phyloP scores from a whole-genome alignment of 2,329 filamentous ascomycete genomes.

The Aspergillus pseudotamarii region DNA sequence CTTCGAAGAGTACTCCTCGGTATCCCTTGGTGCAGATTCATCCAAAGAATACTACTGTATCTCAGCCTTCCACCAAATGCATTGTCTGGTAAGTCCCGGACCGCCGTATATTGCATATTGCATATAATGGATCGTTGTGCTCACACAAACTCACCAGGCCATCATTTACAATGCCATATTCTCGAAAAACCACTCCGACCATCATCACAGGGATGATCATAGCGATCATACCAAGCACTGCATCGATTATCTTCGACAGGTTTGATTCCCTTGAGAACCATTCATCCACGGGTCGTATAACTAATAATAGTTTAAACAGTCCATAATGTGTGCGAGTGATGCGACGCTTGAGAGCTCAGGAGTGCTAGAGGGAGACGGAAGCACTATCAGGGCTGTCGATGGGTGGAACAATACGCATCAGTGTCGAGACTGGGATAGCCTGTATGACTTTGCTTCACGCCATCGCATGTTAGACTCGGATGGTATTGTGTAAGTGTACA shows the following conservation, averaged over 20 bases:
- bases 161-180: not conserved
- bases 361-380: not conserved
- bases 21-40: not conserved
- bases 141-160: not conserved
- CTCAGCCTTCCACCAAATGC: not conserved
- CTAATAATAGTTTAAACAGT: not conserved
- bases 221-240: not conserved
- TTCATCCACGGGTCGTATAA: not conserved
- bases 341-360: not conserved
- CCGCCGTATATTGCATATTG: not conserved
- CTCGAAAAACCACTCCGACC: not conserved
- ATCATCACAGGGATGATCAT: not conserved
- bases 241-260: constrained; percentile 2
- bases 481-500: not conserved
- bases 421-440: not conserved
- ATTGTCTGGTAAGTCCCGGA: not conserved
- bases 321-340: constrained; percentile 1
- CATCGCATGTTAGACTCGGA: not conserved
- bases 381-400: not conserved
- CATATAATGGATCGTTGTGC: not conserved
- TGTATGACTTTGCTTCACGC: not conserved
- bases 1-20: not conserved
- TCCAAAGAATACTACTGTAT: not conserved
- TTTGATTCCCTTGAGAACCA: not conserved
- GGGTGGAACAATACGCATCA: constrained; percentile 1